Conservation (phyloP, 345 rosid species). For the Eucalyptus guilfoylei region DNA sequence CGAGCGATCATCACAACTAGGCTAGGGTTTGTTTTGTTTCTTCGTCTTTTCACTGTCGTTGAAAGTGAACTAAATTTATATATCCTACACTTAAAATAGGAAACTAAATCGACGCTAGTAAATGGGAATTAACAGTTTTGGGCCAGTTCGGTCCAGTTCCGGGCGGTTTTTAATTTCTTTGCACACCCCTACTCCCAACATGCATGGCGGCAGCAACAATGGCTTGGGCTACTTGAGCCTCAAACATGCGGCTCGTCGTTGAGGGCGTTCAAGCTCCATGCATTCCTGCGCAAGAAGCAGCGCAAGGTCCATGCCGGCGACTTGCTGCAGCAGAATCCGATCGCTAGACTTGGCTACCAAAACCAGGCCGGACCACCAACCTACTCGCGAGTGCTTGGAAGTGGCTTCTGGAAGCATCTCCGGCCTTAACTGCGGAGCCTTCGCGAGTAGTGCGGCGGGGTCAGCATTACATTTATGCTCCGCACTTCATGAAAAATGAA, state of each 20-base stretch:
- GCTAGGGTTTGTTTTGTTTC: no score
- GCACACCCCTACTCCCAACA: neutral
- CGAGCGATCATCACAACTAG: no score
- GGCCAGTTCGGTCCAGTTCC: fast-evolving
- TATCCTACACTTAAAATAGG: no score
- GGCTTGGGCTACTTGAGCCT: neutral
- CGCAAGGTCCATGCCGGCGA: neutral
- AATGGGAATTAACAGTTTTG: no score
- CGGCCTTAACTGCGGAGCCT: neutral
- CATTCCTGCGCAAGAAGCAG: neutral
- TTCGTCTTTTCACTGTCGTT: no score
- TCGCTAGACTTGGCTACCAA: neutral
- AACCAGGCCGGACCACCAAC: neutral
- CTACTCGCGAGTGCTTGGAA: neutral
- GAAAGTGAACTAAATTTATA: no score
- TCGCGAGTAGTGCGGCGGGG: neutral
- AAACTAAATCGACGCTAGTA: fast-evolving
- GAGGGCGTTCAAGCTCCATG: neutral
- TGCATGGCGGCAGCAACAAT: neutral
- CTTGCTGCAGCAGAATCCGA: neutral
- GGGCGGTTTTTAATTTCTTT: no score
- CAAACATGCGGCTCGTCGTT: fast-evolving
- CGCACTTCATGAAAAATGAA: neutral
- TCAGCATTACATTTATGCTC: neutral
- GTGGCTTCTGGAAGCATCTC: neutral